phyloP scores from a whole-genome alignment of 208 protist species.

The Endotrypanum monterogeii region DNA sequence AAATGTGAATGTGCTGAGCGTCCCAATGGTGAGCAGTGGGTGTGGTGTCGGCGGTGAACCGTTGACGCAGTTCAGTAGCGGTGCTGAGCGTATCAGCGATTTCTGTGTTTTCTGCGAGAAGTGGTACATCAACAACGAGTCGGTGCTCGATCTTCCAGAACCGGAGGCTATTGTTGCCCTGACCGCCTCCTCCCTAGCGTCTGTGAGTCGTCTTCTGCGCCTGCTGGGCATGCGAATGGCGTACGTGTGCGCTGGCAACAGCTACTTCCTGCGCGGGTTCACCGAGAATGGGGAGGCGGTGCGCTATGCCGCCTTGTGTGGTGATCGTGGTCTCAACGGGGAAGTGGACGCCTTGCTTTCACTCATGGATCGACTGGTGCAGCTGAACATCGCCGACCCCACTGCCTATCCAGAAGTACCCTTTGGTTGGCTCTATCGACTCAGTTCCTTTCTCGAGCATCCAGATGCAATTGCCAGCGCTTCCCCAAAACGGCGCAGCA shows the following conservation, averaged over 20 bases:
- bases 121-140: constrained; percentile 71
- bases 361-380: constrained; percentile 59
- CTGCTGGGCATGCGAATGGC: constrained; percentile 75
- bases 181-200: constrained; percentile 47
- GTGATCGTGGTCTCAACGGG: constrained; percentile 68
- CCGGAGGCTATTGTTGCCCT: constrained; percentile 48
- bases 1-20: constrained; percentile 17
- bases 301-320: constrained; percentile 65
- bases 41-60: background rate
- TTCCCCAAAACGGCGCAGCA: constrained; percentile 57
- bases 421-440: constrained; percentile 85
- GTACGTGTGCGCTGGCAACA: constrained; percentile 53
- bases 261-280: constrained; percentile 46
- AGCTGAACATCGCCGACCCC: constrained; percentile 43
- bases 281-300: constrained; percentile 31
- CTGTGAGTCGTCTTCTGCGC: constrained; percentile 74
- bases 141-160: constrained; percentile 49
- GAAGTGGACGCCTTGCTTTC: constrained; percentile 73
- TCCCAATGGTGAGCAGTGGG: constrained; percentile 7
- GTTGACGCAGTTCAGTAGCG: constrained; percentile 14
- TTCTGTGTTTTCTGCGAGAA: constrained; percentile 73
- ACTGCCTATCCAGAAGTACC: constrained; percentile 63
- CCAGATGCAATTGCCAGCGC: constrained; percentile 42
- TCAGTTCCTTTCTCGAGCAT: constrained; percentile 59
- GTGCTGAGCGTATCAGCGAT: constrained; percentile 77